Conservation (phyloP, 495 filamentous ascomycete species). For the Aspergillus haitiensis region DNA sequence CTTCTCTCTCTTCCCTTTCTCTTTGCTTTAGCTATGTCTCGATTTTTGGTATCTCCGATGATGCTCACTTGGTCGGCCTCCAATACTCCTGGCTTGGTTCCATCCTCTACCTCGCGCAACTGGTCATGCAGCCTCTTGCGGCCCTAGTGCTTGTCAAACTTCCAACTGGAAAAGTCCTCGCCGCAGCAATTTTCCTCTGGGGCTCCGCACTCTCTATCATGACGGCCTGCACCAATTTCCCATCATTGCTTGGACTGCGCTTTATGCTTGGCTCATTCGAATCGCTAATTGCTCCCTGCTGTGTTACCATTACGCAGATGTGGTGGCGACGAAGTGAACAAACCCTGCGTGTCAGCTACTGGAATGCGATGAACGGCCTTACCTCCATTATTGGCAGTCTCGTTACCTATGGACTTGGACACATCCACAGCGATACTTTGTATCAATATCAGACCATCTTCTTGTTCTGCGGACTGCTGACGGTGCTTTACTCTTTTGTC, state of each 20-base stretch:
- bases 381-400: conserved; percentile 41
- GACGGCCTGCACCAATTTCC: conserved; percentile 54
- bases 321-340: conserved; percentile 59
- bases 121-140: conserved; percentile 34
- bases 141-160: conserved; percentile 31
- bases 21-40: conserved; percentile 39
- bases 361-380: conserved; percentile 55
- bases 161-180: conserved; percentile 46
- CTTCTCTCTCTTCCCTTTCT: too few species aligned
- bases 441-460: conserved; percentile 58
- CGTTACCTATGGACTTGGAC: conserved; percentile 57
- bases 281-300: conserved; percentile 44
- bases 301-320: conserved; percentile 57
- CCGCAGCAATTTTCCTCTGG: conserved; percentile 56
- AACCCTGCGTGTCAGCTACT: conserved; percentile 50
- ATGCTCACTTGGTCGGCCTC: conserved; percentile 41
- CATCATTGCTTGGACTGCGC: conserved; percentile 50
- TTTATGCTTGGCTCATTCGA: conserved; percentile 62
- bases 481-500: conserved; percentile 38
- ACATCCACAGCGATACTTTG: conserved; percentile 48
- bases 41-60: conserved; percentile 45
- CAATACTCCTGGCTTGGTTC: conserved; percentile 52
- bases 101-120: conserved; percentile 47
- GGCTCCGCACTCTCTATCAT: conserved; percentile 49
- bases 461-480: conserved; percentile 51